Percentiles rank a stretch among this genome's conserved stretches.
phyloP scores from a whole-genome alignment of 2,329 filamentous ascomycete genomes.

The Cucurbitaria berberidis region DNA sequence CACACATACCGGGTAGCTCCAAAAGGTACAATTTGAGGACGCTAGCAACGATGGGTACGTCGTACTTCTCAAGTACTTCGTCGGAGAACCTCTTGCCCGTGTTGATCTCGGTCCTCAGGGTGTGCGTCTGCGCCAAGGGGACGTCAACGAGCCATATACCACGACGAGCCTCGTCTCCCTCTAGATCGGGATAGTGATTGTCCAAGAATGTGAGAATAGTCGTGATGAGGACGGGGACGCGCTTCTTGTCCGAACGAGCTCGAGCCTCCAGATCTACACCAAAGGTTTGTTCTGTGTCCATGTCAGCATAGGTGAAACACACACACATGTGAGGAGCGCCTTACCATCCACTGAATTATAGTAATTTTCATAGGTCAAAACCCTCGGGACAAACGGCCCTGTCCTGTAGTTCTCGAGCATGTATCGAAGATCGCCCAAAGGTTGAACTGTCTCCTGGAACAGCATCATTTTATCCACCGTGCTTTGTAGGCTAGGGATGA shows the following conservation, averaged over 20 bases:
- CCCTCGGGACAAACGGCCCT: constrained; percentile 86
- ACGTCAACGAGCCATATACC: constrained; percentile 96
- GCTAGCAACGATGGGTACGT: constrained; percentile 92
- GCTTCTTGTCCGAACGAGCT: constrained; percentile 91
- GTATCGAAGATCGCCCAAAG: constrained; percentile 85
- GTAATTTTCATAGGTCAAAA: constrained; percentile 97
- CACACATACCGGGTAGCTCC: constrained; percentile 80
- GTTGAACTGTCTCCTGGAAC: constrained; percentile 98
- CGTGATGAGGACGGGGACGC: constrained; percentile 90
- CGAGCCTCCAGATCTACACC: constrained; percentile 97
- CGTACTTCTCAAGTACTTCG: constrained; percentile 83
- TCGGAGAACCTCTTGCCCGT: constrained; percentile 80
- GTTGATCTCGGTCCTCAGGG: constrained; percentile 82
- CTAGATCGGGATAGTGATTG: constrained; percentile 94
- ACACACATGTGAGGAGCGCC: constrained; percentile 6
- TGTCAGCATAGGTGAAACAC: constrained; percentile 18
- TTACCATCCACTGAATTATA: constrained; percentile 90
- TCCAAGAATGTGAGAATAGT: constrained; percentile 94
- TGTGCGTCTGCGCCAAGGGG: constrained; percentile 81
- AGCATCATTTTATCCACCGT: constrained; percentile 99
- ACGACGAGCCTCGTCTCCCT: constrained; percentile 91
- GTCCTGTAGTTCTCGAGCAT: constrained; percentile 96
- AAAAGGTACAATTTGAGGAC: constrained; percentile 92
- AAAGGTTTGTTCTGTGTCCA: constrained; percentile 79
- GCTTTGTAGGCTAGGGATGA: constrained; percentile 93